A percentile compares a stretch with the other conserved stretches of the same genome.
Conservation (phyloP, 345 rosid species). For the Populus nigra region DNA sequence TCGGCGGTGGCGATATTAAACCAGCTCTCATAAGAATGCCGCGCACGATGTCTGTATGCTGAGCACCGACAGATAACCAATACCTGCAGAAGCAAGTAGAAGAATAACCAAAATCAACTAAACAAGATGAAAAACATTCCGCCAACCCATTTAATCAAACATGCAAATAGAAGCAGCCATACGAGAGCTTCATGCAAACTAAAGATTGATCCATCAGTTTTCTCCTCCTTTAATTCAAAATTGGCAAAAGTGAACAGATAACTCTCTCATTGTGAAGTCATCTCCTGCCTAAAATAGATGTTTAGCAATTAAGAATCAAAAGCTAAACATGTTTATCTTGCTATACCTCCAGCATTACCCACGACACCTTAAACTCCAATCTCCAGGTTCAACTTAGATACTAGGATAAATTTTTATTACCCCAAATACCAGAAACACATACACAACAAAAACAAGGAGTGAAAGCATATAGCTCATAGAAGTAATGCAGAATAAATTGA, state of each 20-base stretch:
- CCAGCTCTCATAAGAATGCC: slow-evolving; percentile 18
- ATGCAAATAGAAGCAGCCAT: neutral
- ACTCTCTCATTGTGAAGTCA: neutral
- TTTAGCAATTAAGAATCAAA: neutral
- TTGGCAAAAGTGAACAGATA: neutral
- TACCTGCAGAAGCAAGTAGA: slow-evolving; percentile 5
- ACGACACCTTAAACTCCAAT: neutral
- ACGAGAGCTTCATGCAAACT: neutral
- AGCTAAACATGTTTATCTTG: neutral
- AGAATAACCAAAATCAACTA: neutral
- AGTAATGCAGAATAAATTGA: too few species aligned
- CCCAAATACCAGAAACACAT: neutral
- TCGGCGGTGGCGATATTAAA: slow-evolving; percentile 11
- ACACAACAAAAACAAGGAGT: neutral
- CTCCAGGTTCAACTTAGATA: neutral
- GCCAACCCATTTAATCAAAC: neutral
- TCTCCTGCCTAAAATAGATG: neutral
- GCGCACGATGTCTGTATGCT: slow-evolving; percentile 11
- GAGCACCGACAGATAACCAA: slow-evolving; percentile 18
- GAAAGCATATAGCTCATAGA: neutral
- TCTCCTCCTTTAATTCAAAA: neutral
- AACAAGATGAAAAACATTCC: neutral
- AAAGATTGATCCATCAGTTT: neutral
- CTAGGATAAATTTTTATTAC: neutral
- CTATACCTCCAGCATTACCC: neutral